Evolutionary conservation across 331 rosid genomes (phyloP).

Genomic region (Erythrophleum ivorense): DNA sequence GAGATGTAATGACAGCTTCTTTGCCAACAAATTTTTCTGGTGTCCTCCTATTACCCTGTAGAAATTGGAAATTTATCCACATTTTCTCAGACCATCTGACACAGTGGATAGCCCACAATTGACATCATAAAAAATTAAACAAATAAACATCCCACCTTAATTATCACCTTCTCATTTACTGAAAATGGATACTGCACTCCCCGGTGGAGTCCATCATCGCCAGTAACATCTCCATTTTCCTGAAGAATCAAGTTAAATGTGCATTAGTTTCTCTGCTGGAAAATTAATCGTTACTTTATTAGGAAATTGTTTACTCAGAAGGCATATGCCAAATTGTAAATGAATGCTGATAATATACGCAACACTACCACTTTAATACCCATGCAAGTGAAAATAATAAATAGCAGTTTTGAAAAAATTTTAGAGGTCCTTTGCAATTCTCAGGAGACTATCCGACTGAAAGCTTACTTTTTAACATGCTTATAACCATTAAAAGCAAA

Average conservation of each 20-base stretch:
- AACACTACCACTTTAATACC: conserved; percentile 23
- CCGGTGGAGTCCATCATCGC: conserved; percentile 65
- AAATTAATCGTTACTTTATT: conserved; percentile 34
- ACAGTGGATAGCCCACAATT: conserved; percentile 7
- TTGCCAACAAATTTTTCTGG: conserved; percentile 99
- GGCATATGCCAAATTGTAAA: conserved; percentile 8
- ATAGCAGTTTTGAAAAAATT: neutral
- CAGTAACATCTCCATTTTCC: conserved; percentile 82
- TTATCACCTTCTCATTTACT: conserved; percentile 89
- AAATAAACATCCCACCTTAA: conserved; percentile 67
- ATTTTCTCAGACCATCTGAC: conserved; percentile 28
- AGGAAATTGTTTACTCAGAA: conserved; percentile 20
- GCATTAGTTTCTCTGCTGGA: conserved; percentile 30
- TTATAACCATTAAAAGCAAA: conserved; percentile 1
- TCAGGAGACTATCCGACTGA: neutral
- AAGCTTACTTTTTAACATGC: neutral
- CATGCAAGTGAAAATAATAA: conserved; percentile 1
- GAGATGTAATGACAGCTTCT: conserved; percentile 98
- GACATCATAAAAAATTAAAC: conserved; percentile 10
- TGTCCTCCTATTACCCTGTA: conserved; percentile 94
- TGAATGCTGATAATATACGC: conserved; percentile 6
- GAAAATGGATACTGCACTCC: conserved; percentile 97
- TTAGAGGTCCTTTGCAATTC: neutral
- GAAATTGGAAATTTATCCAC: conserved; percentile 40
- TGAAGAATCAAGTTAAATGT: conserved; percentile 40